These are phyloP conservation scores for Acrocalymma vagum DNA, from an alignment of 2,329 filamentous ascomycete genomes.

Conservation along the genomic window DNA sequence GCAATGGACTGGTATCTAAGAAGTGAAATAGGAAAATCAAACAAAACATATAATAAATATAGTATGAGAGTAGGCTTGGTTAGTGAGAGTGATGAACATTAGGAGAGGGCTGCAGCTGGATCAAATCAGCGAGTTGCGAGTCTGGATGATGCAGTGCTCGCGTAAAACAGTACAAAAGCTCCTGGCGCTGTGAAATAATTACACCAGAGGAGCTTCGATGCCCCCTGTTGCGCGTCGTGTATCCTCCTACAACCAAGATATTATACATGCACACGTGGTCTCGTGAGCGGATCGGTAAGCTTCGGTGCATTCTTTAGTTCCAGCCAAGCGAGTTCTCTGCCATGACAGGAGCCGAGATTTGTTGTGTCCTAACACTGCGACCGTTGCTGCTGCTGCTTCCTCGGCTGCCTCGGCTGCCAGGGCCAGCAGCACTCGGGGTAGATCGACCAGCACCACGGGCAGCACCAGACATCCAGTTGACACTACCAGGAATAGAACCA, in stretches of 20 bases:
- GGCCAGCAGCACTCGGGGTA: conserved; percentile 43
- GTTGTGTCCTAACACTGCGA: conserved; percentile 70
- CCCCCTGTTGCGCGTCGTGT: conserved; percentile 6
- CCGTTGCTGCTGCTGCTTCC: conserved; percentile 68
- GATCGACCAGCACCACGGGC: conserved; percentile 47
- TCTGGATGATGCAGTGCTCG: conserved; percentile 22
- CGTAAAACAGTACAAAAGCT: conserved; percentile 16
- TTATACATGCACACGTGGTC: conserved; percentile 39
- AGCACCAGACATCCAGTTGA: conserved; percentile 58
- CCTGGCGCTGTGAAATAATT: conserved; percentile 20
- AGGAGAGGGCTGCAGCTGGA: conserved; percentile 26
- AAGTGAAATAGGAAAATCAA: conserved; percentile 43
- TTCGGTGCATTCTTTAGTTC: conserved; percentile 68
- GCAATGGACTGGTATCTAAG: conserved; percentile 52
- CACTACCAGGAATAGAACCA: conserved; percentile 50
- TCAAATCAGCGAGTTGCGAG: conserved; percentile 21
- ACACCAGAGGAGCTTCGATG: conserved; percentile 22
- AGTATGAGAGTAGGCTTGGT: conserved; percentile 34
- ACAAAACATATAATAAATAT: conserved; percentile 37
- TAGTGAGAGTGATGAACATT: conserved; percentile 48
- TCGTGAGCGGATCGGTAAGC: conserved; percentile 12
- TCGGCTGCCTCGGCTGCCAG: conserved; percentile 51
- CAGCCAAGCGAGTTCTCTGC: conserved; percentile 95
- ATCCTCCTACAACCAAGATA: conserved; percentile 25
- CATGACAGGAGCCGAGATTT: conserved; percentile 89